These are phyloP conservation scores for Pyracantha coccinea DNA, from an alignment of 331 rosid species.

Conservation along the genomic window DNA sequence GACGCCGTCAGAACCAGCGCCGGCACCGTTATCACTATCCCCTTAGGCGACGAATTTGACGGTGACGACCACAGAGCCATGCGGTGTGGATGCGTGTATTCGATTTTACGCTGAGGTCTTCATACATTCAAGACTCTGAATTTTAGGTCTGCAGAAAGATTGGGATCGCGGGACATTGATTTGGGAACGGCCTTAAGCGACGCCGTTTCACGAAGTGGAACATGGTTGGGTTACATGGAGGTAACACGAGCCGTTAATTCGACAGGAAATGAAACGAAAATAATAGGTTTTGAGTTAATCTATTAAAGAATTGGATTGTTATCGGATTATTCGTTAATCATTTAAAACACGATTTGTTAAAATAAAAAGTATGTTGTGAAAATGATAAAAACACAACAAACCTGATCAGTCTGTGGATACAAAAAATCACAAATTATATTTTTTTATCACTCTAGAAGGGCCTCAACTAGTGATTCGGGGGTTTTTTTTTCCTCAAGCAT, in stretches of 20 bases:
- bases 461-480: no score
- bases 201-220: neutral
- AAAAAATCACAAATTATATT: no score
- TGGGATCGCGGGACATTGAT: neutral
- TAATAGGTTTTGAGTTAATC: no score
- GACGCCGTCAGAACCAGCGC: conserved; percentile 43
- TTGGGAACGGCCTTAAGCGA: neutral
- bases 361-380: no score
- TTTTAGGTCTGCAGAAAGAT: neutral
- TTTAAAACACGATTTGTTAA: no score
- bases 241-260: no score
- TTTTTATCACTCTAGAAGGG: no score
- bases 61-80: conserved; percentile 44
- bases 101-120: neutral
- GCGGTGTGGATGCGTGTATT: neutral
- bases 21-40: conserved; percentile 53
- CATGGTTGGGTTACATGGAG: no score
- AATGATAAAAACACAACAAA: no score
- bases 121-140: neutral
- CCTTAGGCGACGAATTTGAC: conserved; percentile 27
- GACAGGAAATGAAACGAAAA: no score
- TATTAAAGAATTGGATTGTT: no score
- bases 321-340: rapidly evolving
- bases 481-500: no score
- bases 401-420: rapidly evolving